phyloP scores from a whole-genome alignment of 2,329 filamentous ascomycete genomes.

The Penicillium palitans region DNA sequence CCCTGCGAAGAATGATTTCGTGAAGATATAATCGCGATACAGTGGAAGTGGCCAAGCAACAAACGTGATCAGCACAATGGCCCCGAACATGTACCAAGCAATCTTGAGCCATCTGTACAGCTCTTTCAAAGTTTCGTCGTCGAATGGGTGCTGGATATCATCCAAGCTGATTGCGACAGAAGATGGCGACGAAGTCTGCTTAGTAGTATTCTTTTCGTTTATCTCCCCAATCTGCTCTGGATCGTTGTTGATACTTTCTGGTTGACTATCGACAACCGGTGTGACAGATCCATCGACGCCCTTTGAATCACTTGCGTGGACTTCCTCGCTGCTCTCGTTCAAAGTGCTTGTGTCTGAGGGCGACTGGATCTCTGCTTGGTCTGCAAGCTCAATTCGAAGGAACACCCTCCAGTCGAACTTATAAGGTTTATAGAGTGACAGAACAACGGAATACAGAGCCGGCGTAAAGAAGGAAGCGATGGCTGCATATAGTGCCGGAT shows the following conservation, averaged over 20 bases:
- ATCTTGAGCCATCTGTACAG: slow-evolving; percentile 43
- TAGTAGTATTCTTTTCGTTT: neutral
- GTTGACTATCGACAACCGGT: neutral
- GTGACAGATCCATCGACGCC: neutral
- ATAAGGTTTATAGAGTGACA: slow-evolving; percentile 45
- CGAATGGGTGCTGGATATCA: slow-evolving; percentile 49
- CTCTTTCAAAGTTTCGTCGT: slow-evolving; percentile 35
- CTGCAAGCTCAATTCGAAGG: slow-evolving; percentile 49
- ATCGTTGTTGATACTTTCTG: neutral
- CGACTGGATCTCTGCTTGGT: slow-evolving; percentile 35
- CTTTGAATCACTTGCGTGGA: neutral
- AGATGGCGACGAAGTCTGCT: neutral
- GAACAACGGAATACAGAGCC: slow-evolving; percentile 47
- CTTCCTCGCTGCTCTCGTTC: slow-evolving; percentile 13
- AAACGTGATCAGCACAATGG: slow-evolving; percentile 49
- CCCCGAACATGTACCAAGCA: slow-evolving; percentile 43
- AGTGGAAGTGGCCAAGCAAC: slow-evolving; percentile 53
- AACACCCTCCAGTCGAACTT: slow-evolving; percentile 50
- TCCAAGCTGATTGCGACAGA: slow-evolving; percentile 33
- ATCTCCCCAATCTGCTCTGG: neutral
- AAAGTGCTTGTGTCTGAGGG: slow-evolving; percentile 12
- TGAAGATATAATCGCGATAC: slow-evolving; percentile 53
- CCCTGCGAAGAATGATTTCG: slow-evolving; percentile 47
- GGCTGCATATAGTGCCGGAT: slow-evolving; percentile 49
- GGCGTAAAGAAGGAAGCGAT: slow-evolving; percentile 51